Base-by-base conservation (phyloP, 2,329 filamentous ascomycete species). In the Phialophora verrucosa region DNA sequence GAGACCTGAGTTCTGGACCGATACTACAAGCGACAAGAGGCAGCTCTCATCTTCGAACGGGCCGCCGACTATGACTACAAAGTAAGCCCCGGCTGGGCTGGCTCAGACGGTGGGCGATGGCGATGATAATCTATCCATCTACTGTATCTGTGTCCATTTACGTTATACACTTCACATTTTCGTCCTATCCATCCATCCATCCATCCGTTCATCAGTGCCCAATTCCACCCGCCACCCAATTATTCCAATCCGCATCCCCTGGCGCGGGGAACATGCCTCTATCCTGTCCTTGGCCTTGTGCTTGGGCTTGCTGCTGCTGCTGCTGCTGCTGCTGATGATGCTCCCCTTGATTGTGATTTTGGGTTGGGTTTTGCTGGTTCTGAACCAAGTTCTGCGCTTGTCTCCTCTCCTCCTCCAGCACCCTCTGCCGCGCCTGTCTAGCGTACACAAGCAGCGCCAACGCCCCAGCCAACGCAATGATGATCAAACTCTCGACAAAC, bases 361-460 rank as follows among this genome's bases (percentile, higher is more conserved):
- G 57, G 57, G 44, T 11, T n/a, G 44, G 2, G 7, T n/a, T n/a
- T 20, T 58, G 29, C 58, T 59, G 50, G 50, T 63, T 51, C 60
- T 69, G 70, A 62, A 69, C 72, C 64, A 44, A 76, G 11, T 51
- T 23, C 49, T 51, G 20, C 49, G 17, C 25, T 25, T 31, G 23
- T 25, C 29, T 31, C 72, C 67, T 77, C 75, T 66, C 67, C 35
- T 67, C 38, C 81, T 81, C 70, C 83, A 81, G 69, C 79, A 78
- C 78, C 71, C 89, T 82, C 74, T 92, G 90, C 66, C 88, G 82
- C 74, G 87, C 88, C 69, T 92, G 89, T 23, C 91, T 84, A 76
- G 95, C 94, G 78, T 93, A 96, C 17, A 98, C 84, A 35, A 98
- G 81, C 60, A 91, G 86, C 0, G 91, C 87, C 62, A 98, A 83